Percentiles rank a stretch among this genome's conserved stretches.
Evolutionary conservation across 176 grass and related monocot genomes (phyloP).

Genomic region (Rhynchospora tenuis): DNA sequence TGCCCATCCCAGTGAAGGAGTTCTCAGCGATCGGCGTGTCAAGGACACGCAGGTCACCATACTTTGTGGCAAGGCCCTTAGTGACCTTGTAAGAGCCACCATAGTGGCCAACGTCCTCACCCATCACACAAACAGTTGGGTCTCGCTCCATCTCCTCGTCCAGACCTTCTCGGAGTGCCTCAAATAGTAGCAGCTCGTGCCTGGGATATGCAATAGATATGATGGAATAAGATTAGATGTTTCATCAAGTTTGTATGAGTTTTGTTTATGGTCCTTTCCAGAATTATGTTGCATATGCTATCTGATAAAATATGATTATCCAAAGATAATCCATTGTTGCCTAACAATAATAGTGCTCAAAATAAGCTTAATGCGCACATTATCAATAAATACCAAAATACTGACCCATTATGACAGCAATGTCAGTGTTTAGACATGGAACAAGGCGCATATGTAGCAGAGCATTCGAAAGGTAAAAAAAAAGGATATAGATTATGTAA

Average conservation of each 20-base stretch:
- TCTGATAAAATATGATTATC: neutral
- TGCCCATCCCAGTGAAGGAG: conserved; percentile 86
- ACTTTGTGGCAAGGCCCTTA: conserved; percentile 69
- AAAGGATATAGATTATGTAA: neutral
- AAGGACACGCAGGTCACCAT: conserved; percentile 83
- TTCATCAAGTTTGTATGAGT: neutral
- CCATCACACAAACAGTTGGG: conserved; percentile 72
- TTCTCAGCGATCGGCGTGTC: conserved; percentile 86
- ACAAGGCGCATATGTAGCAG: neutral
- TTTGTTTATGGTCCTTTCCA: neutral
- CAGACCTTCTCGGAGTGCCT: conserved; percentile 80
- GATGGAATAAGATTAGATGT: neutral
- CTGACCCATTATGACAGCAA: neutral
- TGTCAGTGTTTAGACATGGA: neutral
- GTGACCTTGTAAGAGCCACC: conserved; percentile 92
- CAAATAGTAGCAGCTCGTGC: conserved; percentile 75
- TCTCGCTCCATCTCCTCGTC: conserved; percentile 86
- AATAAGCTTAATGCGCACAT: neutral
- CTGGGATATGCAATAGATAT: conserved; percentile 25
- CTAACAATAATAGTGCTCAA: neutral
- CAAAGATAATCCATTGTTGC: neutral
- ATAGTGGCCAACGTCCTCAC: conserved; percentile 82
- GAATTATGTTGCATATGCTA: neutral
- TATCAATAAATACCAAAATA: neutral
- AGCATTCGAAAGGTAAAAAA: neutral